Percentiles rank a stretch among this genome's conserved stretches.
phyloP scores from a whole-genome alignment of 495 filamentous ascomycete species.

The Corynascus novoguineensis region DNA sequence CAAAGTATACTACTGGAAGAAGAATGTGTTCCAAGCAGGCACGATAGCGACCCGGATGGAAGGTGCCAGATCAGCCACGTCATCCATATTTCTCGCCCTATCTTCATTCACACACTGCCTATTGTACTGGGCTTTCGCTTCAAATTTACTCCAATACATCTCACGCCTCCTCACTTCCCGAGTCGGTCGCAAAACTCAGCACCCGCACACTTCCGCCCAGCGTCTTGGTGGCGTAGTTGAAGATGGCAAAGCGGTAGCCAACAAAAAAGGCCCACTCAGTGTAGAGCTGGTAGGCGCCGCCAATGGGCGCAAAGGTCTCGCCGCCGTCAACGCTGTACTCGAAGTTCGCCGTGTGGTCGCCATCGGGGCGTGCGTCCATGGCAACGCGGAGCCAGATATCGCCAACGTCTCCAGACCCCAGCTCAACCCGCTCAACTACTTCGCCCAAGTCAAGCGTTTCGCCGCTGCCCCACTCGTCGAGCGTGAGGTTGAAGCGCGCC shows the following conservation, averaged over 20 bases:
- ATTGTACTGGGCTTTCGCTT: no score
- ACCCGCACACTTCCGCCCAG: neutral
- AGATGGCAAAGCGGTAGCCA: neutral
- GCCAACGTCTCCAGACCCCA: neutral
- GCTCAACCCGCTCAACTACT: neutral
- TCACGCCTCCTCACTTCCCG: neutral
- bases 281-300: neutral
- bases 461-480: neutral
- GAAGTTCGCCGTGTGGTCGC: neutral
- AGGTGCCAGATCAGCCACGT: no score
- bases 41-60: no score
- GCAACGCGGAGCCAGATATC: neutral
- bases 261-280: constrained; percentile 4
- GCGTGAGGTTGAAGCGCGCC: neutral
- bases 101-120: no score
- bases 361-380: neutral
- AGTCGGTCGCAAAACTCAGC: neutral
- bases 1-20: no score
- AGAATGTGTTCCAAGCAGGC: no score
- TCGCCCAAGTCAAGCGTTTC: neutral
- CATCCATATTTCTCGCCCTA: no score
- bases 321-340: constrained; percentile 1
- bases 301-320: neutral
- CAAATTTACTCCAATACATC: no score
- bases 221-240: constrained; percentile 3